A percentile compares a stretch with the other conserved stretches of the same genome.
These are phyloP conservation scores for Ceriops decandra DNA, from an alignment of 345 rosid genomes.

Conservation along the genomic window DNA sequence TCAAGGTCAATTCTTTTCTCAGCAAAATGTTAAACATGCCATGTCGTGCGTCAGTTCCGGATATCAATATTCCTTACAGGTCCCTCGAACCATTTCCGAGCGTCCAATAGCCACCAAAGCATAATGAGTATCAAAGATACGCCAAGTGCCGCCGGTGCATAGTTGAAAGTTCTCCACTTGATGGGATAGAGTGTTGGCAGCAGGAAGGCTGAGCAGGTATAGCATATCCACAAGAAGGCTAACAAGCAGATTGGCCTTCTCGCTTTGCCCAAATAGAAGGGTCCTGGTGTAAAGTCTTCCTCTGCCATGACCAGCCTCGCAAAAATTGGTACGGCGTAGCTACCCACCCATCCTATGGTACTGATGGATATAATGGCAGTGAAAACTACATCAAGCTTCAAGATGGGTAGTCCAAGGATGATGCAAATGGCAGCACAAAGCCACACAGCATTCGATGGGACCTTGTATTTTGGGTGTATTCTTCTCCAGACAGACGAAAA, in stretches of 20 bases:
- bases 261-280: constrained; percentile 54
- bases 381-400: constrained; percentile 51
- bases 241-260: constrained; percentile 48
- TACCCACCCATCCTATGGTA: constrained; percentile 69
- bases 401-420: constrained; percentile 53
- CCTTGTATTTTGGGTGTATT: constrained; percentile 55
- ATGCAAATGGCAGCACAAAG: constrained; percentile 53
- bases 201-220: constrained; percentile 55
- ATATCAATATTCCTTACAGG: constrained; percentile 54
- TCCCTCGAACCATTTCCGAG: constrained; percentile 59
- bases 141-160: constrained; percentile 54
- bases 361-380: constrained; percentile 57
- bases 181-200: constrained; percentile 53
- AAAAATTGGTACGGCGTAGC: constrained; percentile 56
- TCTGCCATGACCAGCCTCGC: constrained; percentile 60
- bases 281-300: constrained; percentile 53
- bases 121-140: constrained; percentile 36
- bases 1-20: too few species aligned
- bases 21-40: too few species aligned
- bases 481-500: constrained; percentile 50
- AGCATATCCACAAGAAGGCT: constrained; percentile 64
- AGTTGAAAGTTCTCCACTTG: constrained; percentile 47
- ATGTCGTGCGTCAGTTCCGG: constrained; percentile 9
- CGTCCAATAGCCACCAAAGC: constrained; percentile 59
- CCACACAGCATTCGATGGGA: constrained; percentile 65